A percentile compares a stretch with the other conserved stretches of the same genome.
Conservation (phyloP, 1,284 basidiomycete species). For the Ustilago loliicola region DNA sequence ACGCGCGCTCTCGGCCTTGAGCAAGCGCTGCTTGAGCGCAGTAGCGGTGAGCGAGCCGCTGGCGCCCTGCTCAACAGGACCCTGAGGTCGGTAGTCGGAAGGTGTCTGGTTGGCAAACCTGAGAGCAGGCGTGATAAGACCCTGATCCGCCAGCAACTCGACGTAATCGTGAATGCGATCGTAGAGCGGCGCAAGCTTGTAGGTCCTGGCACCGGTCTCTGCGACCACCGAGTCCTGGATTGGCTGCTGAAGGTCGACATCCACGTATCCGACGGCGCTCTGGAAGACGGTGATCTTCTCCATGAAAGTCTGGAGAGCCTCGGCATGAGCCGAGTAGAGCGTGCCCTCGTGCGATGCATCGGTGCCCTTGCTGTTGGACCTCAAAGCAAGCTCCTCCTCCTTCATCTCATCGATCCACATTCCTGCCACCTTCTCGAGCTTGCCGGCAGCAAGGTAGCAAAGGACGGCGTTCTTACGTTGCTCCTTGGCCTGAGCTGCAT, state of each 20-base stretch:
- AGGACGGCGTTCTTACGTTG: constrained; percentile 90
- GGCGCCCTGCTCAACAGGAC: constrained; percentile 24
- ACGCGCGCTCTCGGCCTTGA: constrained; percentile 55
- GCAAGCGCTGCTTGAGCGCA: constrained; percentile 54
- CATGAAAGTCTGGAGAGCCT: constrained; percentile 91
- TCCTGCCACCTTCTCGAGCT: constrained; percentile 86
- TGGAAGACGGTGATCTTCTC: constrained; percentile 98
- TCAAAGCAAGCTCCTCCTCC: constrained; percentile 80
- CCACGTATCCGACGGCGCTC: constrained; percentile 86
- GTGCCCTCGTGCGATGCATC: constrained; percentile 44
- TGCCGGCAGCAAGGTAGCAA: constrained; percentile 86
- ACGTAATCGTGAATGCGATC: constrained; percentile 97
- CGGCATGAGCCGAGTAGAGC: constrained; percentile 84
- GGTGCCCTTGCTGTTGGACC: constrained; percentile 29
- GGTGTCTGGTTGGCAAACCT: constrained; percentile 86
- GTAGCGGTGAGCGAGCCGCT: constrained; percentile 27
- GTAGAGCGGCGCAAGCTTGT: constrained; percentile 87
- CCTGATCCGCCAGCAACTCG: constrained; percentile 89
- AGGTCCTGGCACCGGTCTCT: constrained; percentile 77
- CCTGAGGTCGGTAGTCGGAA: constrained; percentile 76
- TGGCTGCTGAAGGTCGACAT: constrained; percentile 78
- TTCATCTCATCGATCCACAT: constrained; percentile 93
- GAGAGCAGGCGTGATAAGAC: constrained; percentile 85
- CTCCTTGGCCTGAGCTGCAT: constrained; percentile 73
- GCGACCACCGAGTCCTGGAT: constrained; percentile 72